Evolutionary conservation across 1,284 basidiomycete species (phyloP).

Genomic region (Boletus nobilissimus): DNA sequence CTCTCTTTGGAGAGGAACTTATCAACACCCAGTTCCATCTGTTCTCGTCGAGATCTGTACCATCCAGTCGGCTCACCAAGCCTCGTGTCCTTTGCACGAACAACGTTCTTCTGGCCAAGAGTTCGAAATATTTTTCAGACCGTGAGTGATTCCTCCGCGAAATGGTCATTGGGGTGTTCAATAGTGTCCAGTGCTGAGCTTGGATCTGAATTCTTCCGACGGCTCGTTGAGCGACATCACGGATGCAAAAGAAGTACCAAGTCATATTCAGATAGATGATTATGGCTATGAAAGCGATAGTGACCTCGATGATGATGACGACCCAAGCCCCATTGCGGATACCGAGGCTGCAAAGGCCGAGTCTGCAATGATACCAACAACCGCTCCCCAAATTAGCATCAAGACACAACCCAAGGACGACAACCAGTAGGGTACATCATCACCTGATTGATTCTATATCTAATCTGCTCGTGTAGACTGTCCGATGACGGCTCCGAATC

Average conservation of each 20-base stretch:
- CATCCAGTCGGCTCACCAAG: slow-evolving; percentile 16
- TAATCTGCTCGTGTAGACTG: slow-evolving; percentile 24
- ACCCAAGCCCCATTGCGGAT: neutral
- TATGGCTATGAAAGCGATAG: slow-evolving; percentile 46
- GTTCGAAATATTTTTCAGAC: slow-evolving; percentile 40
- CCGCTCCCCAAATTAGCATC: neutral
- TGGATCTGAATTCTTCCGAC: slow-evolving; percentile 28
- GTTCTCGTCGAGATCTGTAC: slow-evolving; percentile 38
- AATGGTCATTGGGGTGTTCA: neutral
- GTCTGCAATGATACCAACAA: neutral
- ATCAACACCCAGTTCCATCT: slow-evolving; percentile 46
- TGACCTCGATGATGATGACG: slow-evolving; percentile 41
- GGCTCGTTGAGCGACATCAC: slow-evolving; percentile 33
- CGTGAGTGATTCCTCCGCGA: slow-evolving; percentile 23
- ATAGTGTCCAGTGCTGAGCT: slow-evolving; percentile 17
- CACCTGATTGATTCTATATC: neutral
- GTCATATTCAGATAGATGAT: slow-evolving; percentile 20
- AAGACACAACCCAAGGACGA: slow-evolving; percentile 8
- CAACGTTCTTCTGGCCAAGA: slow-evolving; percentile 35
- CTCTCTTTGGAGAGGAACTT: slow-evolving; percentile 41
- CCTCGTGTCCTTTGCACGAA: slow-evolving; percentile 40
- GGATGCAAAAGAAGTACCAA: slow-evolving; percentile 26
- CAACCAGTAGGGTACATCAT: slow-evolving; percentile 21
- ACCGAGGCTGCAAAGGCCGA: neutral
- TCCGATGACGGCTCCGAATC: slow-evolving; percentile 33